Conservation (phyloP, 805 yeast species). For the Candida suzukii region DNA sequence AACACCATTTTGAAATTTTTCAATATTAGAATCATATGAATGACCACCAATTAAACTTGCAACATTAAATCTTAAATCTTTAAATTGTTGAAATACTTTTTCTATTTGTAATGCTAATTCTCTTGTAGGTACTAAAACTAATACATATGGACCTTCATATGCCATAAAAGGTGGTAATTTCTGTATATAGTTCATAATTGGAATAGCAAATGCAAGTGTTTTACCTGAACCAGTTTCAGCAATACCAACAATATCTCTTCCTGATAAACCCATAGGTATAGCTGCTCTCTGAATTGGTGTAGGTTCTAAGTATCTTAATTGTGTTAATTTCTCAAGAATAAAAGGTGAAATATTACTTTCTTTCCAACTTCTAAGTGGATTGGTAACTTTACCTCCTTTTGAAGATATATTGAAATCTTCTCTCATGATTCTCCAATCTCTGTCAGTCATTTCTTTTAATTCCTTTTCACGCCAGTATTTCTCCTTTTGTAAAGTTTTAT, state of each 20-base stretch:
- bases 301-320: slow-evolving; percentile 51
- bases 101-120: slow-evolving; percentile 89
- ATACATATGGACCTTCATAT: slow-evolving; percentile 63
- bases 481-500: slow-evolving; percentile 5
- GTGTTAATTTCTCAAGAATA: slow-evolving; percentile 29
- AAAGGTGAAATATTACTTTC: slow-evolving; percentile 48
- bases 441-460: slow-evolving; percentile 53
- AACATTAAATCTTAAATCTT: slow-evolving; percentile 33
- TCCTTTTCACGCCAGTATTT: slow-evolving; percentile 67
- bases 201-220: slow-evolving; percentile 76
- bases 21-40: slow-evolving; percentile 64
- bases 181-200: slow-evolving; percentile 52
- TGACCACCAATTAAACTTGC: slow-evolving; percentile 88
- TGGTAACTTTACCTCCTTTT: slow-evolving; percentile 39
- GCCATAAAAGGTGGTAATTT: slow-evolving; percentile 39
- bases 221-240: slow-evolving; percentile 98
- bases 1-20: slow-evolving; percentile 53
- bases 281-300: slow-evolving; percentile 91
- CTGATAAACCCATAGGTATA: slow-evolving; percentile 57
- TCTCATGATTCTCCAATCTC: slow-evolving; percentile 87
- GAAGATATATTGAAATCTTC: slow-evolving; percentile 68
- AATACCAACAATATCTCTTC: slow-evolving; percentile 73
- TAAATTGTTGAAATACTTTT: slow-evolving; percentile 40
- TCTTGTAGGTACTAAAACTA: slow-evolving; percentile 87
- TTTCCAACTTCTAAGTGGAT: slow-evolving; percentile 71